Evolutionary conservation across 2,329 filamentous ascomycete genomes (phyloP), one percentile per base, ranked within the genome.

Genomic region (Phaeophleospora eucalypticola): DNA sequence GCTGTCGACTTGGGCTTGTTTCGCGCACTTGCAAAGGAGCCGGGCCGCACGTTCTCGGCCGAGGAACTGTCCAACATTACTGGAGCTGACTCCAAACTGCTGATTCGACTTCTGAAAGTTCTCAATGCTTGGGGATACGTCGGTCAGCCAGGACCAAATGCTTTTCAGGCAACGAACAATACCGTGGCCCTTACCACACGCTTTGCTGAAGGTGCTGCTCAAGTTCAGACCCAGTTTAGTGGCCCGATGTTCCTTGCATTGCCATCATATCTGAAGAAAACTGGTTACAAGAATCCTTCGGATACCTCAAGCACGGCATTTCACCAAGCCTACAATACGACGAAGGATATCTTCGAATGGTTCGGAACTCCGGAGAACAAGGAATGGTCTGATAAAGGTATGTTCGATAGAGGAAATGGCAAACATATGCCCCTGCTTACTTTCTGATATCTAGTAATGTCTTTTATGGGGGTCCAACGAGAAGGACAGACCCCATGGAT

Each of bases 281-380:
- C 15, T 9, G 40, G 29, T 4, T 42, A 42, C 24, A 34, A 35
- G 27, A 42, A 42, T 14, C 40, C 40, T 9, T 42, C 15, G 2
- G 29, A 34, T 9, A 24, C 18, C 15, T 9, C 17, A 9, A 16
- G 18, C 21, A 19, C 40, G 4, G 12, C 40, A 4, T 42, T 42
- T 17, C 27, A 42, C 10, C n/a, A 19, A 17, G 40, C 21, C 8
- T 42, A 42, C 24, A 35, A 35, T 12, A 42, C 40, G 14, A 34
- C 8, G 2, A 20, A 18, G 12, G n/a, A 16, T 3, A 18, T 35
- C 4, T 42, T 35, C 16, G 27, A 35, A 35, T 42, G 40, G 40
- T 19, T 33, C 12, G 24, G n/a, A n/a, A n/a, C n/a, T n/a, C n/a
- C 24, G 6, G 24, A 29, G 24, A 29, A 29, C 24, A 17, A 17